phyloP scores from a whole-genome alignment of 2,329 filamentous ascomycete genomes.

The Delphinella strobiligena region DNA sequence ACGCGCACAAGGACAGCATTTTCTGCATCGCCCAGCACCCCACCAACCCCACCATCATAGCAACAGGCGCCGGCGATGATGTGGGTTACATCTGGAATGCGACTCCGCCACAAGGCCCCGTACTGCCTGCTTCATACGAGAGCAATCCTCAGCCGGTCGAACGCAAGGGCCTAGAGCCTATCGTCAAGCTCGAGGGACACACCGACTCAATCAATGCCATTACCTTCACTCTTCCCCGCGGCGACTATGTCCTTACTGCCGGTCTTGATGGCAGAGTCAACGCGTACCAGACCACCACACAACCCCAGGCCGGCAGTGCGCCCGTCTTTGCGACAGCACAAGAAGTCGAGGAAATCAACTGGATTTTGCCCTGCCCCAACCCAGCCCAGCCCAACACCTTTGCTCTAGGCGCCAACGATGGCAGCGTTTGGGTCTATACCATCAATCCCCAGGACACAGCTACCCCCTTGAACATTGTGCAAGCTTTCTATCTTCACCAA shows the following conservation, averaged over 20 bases:
- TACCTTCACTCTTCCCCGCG: constrained; percentile 68
- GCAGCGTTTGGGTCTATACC: constrained; percentile 92
- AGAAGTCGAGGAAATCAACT: constrained; percentile 93
- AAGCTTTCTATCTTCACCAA: constrained; percentile 87
- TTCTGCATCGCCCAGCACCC: constrained; percentile 95
- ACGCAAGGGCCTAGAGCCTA: constrained; percentile 46
- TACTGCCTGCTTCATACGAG: constrained; percentile 67
- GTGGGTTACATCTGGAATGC: constrained; percentile 79
- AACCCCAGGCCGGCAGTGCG: constrained; percentile 5
- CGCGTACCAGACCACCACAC: constrained; percentile 29
- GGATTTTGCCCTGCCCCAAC: constrained; percentile 66
- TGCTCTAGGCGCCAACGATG: constrained; percentile 79
- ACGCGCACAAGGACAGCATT: constrained; percentile 78
- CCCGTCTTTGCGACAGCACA: constrained; percentile 63
- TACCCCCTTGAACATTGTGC: constrained; percentile 63
- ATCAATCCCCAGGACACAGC: constrained; percentile 54
- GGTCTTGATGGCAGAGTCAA: constrained; percentile 77
- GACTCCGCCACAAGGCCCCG: constrained; percentile 45
- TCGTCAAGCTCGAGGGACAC: constrained; percentile 78
- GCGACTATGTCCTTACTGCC: constrained; percentile 75
- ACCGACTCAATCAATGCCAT: constrained; percentile 82
- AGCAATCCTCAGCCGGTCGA: constrained; percentile 48
- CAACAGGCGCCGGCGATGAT: constrained; percentile 79
- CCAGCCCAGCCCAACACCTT: constrained; percentile 63
- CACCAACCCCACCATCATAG: constrained; percentile 60